Conservation (phyloP, 129 eudicot genomes). For the Smallanthus sonchifolius region DNA sequence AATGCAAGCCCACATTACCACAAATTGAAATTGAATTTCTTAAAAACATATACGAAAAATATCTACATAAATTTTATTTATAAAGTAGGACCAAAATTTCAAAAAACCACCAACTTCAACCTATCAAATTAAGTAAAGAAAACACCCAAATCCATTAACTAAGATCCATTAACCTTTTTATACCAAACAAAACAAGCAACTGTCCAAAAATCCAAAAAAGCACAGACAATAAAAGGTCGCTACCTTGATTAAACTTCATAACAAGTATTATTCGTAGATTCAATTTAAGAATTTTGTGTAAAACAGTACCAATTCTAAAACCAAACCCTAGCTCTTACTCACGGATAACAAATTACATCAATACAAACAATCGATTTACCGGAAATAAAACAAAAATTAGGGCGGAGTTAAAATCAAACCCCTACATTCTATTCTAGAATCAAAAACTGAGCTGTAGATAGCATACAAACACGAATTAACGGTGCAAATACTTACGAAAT, state of each 20-base stretch:
- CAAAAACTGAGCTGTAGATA: conserved; percentile 6
- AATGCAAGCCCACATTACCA: not conserved
- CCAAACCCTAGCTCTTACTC: conserved; percentile 20
- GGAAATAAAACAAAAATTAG: not conserved
- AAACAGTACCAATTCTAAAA: not conserved
- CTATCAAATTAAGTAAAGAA: not conserved
- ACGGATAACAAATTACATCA: not conserved
- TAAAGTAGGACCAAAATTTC: not conserved
- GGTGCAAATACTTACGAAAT: not conserved
- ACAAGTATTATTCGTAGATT: conserved; percentile 1
- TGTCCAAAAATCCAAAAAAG: not conserved
- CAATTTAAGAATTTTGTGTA: not conserved
- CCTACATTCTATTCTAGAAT: conserved; percentile 19
- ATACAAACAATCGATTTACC: not conserved
- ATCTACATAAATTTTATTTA: not conserved
- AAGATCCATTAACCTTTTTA: not conserved
- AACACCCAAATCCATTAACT: not conserved
- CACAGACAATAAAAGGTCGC: conserved; percentile 9
- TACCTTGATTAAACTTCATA: conserved; percentile 8
- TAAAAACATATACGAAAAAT: not conserved
- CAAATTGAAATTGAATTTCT: not conserved
- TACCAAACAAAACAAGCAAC: conserved; percentile 11
- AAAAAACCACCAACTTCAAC: not conserved
- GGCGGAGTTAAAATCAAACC: conserved; percentile 11
- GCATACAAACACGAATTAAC: conserved; percentile 5